Evolutionary conservation across 192 early-diverging fungal species (phyloP), one percentile per base, ranked within the genome.

Genomic region (Thamnidium elegans): DNA sequence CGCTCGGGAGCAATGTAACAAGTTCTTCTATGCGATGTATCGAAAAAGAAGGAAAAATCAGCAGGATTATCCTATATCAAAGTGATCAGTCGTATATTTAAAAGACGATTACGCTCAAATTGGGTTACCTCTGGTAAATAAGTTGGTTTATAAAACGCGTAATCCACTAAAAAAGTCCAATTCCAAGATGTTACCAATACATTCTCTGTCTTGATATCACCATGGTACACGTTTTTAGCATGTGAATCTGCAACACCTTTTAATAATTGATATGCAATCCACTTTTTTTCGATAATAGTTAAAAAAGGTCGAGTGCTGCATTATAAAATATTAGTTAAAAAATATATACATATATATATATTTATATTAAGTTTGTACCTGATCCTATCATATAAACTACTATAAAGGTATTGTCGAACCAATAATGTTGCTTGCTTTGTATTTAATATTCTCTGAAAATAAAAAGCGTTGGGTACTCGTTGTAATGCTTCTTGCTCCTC

Each of bases 1-100:
- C 96, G 79, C 79, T 99, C 96, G 1, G 96, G 95, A 20, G 96
- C 95, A 23, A 99, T 75, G 74, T 95, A 99, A 73, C 96, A 99
- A 50, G 86, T 90, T 55, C 94, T 81, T 42, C 96, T 81, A 4
- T 87, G 80, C 8, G 94, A 90, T 21, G 92, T 87, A 76, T 99
- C 96, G 76, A 99, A 99, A 70, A 94, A 99, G 74, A 93, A 97
- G 3, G 91, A 92, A 71, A 96, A 99, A 62, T 97, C 90, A 13
- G 92, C 92, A 0, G 96, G 96, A 63, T 98, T 94, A 73, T 98
- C 95, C 77, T 91, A 65, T n/a, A 52, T 46, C 48, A 45, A 67
- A 43, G 1, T 13, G 7, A 39, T 34, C n/a, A n/a, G 14, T 19
- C 31, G 0, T 10, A 31, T 26, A 48, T n/a, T n/a, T n/a, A 61